These are phyloP conservation scores for Raffaelea albimanens DNA, from an alignment of 2,329 filamentous ascomycete species.

Conservation along the genomic window DNA sequence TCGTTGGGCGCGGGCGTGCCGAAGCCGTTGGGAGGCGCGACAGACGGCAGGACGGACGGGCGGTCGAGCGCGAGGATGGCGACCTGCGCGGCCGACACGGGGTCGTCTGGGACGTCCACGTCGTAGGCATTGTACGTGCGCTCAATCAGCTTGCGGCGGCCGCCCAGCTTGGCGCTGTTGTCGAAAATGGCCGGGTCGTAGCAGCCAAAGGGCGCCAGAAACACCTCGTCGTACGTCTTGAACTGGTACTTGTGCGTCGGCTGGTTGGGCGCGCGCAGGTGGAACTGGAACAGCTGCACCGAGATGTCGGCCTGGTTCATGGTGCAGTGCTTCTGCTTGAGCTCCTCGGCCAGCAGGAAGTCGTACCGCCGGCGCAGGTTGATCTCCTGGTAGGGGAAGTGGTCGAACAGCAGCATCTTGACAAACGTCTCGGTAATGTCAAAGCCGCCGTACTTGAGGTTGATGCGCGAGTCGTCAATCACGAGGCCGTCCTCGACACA, in stretches of 20 bases:
- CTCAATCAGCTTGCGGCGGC: constrained; percentile 71
- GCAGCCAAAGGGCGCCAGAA: constrained; percentile 90
- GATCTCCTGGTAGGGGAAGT: constrained; percentile 92
- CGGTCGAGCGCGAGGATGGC: constrained; percentile 52
- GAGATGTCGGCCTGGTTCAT: constrained; percentile 85
- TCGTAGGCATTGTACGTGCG: constrained; percentile 93
- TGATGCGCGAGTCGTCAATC: constrained; percentile 88
- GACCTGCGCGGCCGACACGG: constrained; percentile 73
- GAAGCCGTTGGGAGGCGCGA: constrained; percentile 33
- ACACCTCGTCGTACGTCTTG: constrained; percentile 94
- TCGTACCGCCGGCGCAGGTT: constrained; percentile 86
- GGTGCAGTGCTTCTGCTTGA: constrained; percentile 89
- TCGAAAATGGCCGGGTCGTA: constrained; percentile 86
- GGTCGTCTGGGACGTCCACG: constrained; percentile 77
- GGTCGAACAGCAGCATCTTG: constrained; percentile 96
- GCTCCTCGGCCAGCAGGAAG: constrained; percentile 84
- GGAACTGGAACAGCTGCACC: constrained; percentile 81
- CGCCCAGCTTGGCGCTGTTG: constrained; percentile 66
- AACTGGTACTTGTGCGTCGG: constrained; percentile 89
- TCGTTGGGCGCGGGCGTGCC: constrained; percentile 22
- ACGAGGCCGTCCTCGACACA: constrained; percentile 96
- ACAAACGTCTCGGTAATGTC: constrained; percentile 93
- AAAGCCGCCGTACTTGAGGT: constrained; percentile 84
- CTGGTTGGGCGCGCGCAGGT: constrained; percentile 78
- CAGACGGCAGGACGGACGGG: constrained; percentile 39